phyloP scores from a whole-genome alignment of 2,329 filamentous ascomycete species.

The Ophiostoma piceae region DNA sequence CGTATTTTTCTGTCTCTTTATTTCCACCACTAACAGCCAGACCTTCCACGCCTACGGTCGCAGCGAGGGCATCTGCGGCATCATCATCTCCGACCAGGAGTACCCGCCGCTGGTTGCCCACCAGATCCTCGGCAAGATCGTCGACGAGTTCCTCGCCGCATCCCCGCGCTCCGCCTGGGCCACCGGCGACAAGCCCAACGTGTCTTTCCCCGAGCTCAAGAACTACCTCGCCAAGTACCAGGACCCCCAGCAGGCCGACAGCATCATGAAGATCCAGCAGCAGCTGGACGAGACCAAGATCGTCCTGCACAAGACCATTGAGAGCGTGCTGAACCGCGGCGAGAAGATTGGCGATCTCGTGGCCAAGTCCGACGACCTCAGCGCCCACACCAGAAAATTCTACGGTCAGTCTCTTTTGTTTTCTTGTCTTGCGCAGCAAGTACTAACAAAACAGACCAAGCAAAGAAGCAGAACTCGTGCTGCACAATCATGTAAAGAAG shows the following conservation, averaged over 20 bases:
- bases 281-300: conserved; percentile 98
- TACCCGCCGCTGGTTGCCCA: conserved; percentile 78
- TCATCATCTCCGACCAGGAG: conserved; percentile 71
- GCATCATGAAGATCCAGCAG: conserved; percentile 91
- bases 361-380: conserved; percentile 85
- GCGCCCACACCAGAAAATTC: conserved; percentile 94
- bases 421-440: not conserved
- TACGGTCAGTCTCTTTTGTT: conserved; percentile 54
- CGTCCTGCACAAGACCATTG: conserved; percentile 93
- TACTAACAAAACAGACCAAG: conserved; percentile 45
- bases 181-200: conserved; percentile 43
- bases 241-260: conserved; percentile 80
- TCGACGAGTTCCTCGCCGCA: conserved; percentile 78
- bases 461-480: conserved; percentile 78
- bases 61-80: conserved; percentile 67
- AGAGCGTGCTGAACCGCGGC: conserved; percentile 77
- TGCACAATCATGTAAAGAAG: conserved; percentile 59
- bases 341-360: conserved; percentile 96
- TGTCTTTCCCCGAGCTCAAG: conserved; percentile 68
- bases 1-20: too few relatives aligned
- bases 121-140: conserved; percentile 76
- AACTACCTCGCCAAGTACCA: conserved; percentile 72
- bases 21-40: conserved; percentile 8
- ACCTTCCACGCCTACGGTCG: conserved; percentile 67
- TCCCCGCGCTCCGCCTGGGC: conserved; percentile 62